Evolutionary conservation across 345 rosid genomes (phyloP).

Genomic region (Brassica napus): DNA sequence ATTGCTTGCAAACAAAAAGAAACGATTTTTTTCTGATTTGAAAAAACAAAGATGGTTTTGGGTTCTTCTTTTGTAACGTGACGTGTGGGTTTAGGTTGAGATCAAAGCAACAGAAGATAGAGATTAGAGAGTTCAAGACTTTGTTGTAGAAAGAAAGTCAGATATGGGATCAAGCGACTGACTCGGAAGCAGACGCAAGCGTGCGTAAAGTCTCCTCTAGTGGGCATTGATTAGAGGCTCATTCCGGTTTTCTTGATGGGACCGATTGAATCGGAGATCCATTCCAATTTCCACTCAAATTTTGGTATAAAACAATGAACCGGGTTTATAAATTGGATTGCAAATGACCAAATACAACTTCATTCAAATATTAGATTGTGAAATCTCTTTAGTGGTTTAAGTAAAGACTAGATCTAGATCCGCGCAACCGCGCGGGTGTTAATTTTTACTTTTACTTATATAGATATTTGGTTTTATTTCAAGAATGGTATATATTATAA

Average conservation of each 20-base stretch:
- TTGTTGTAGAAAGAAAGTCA: conserved; percentile 4
- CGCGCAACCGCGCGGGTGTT: too few species aligned
- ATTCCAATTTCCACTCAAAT: background rate
- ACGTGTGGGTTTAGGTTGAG: conserved; percentile 43
- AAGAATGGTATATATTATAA: too few species aligned
- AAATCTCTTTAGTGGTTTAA: too few species aligned
- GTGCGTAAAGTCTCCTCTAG: background rate
- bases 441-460: too few species aligned
- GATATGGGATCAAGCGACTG: background rate
- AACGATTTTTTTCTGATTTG: background rate
- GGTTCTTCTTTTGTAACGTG: conserved; percentile 16
- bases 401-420: too few species aligned
- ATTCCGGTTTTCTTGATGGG: background rate
- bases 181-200: background rate
- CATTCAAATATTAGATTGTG: too few species aligned
- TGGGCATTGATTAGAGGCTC: background rate
- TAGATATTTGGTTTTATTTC: too few species aligned
- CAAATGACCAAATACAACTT: too few species aligned
- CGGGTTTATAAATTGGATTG: too few species aligned
- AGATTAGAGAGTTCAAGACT: conserved; percentile 9
- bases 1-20: conserved; percentile 4
- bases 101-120: conserved; percentile 7
- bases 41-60: background rate
- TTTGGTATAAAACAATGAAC: background rate
- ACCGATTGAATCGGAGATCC: background rate